Evolutionary conservation across 257 asterid species (phyloP), one percentile per base, ranked within the genome.

Genomic region (Leptodermis oblonga): DNA sequence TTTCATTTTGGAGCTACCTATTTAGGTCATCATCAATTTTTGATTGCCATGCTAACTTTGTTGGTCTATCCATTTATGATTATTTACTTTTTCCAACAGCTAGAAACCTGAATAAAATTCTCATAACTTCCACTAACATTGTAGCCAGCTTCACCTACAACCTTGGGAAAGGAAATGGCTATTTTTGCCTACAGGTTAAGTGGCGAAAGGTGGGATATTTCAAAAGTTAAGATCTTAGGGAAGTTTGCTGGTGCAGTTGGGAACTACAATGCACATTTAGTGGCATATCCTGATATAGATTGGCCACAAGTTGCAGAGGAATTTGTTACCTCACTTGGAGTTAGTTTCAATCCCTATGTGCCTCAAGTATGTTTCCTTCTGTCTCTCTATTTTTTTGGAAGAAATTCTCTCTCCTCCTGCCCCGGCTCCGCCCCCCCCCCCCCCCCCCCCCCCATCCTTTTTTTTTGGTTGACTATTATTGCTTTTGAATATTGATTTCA

Each of bases 161-260:
- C 88, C 8, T 70, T 83, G 74, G 88, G 88, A 67, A 83, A 83
- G 84, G 88, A 83, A 72, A 78, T 83, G 88, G 79, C 88, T 23
- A 81, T 78, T 54, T 81, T 83, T 48, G 84, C 84, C 3, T 78
- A 76, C 68, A 70, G 88, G 72, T 76, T 83, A 68, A 74, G 66
- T 53, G 55, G 55, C 12, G 77, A 81, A 77, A 78, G 82, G 51
- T 53, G 3, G 59, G 77, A 78, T 25, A 68, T 83, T 39, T 78
- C 81, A 37, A 52, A 78, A 68, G 61, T 72, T 61, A 64, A 81
- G 72, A 76, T 83, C 65, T 74, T 79, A 6, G 88, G 88, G 73
- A 83, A 83, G 74, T 78, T 83, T 63, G 86, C 85, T 66, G 88
- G 88, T 45, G 88, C 88, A 30, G 88, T 83, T 55, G 88, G 88